phyloP scores from a whole-genome alignment of 2,329 filamentous ascomycete species.

The Ophiostoma ips region DNA sequence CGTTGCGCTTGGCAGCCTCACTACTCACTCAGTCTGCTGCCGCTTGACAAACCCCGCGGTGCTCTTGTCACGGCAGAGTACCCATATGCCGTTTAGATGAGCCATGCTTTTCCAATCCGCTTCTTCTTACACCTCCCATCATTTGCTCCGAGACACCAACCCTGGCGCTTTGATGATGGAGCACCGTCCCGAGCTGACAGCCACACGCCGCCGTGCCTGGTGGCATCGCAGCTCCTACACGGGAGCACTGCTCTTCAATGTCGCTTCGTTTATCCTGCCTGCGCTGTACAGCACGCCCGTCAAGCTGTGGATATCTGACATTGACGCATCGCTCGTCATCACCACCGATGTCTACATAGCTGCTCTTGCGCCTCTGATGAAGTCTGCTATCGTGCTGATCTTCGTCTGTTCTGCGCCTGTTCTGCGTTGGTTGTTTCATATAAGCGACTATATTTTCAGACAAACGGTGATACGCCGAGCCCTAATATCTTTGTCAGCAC shows the following conservation, averaged over 20 bases:
- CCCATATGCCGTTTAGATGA: not conserved
- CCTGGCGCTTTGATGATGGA: not conserved
- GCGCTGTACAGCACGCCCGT: conserved; percentile 53
- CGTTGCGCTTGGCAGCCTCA: too few species aligned
- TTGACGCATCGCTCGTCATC: conserved; percentile 47
- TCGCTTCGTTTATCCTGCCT: conserved; percentile 47
- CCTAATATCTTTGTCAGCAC: too few species aligned
- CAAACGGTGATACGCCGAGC: too few species aligned
- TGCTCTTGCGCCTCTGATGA: conserved; percentile 56
- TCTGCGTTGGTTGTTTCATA: too few species aligned
- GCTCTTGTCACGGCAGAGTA: not conserved
- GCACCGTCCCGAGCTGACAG: not conserved
- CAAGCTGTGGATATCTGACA: conserved; percentile 58
- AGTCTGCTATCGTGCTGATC: too few species aligned
- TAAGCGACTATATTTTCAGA: too few species aligned
- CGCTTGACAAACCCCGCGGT: not conserved
- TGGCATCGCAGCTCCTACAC: conserved; percentile 26
- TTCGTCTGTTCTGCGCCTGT: too few species aligned
- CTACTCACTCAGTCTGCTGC: too few species aligned
- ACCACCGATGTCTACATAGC: conserved; percentile 53
- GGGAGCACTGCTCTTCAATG: conserved; percentile 48
- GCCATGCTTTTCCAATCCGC: too few species aligned
- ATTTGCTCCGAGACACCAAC: not conserved
- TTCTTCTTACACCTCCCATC: not conserved
- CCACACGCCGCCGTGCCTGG: not conserved